Evolutionary conservation across 2,329 filamentous ascomycete species (phyloP).

Genomic region (Westerdykella sp.): DNA sequence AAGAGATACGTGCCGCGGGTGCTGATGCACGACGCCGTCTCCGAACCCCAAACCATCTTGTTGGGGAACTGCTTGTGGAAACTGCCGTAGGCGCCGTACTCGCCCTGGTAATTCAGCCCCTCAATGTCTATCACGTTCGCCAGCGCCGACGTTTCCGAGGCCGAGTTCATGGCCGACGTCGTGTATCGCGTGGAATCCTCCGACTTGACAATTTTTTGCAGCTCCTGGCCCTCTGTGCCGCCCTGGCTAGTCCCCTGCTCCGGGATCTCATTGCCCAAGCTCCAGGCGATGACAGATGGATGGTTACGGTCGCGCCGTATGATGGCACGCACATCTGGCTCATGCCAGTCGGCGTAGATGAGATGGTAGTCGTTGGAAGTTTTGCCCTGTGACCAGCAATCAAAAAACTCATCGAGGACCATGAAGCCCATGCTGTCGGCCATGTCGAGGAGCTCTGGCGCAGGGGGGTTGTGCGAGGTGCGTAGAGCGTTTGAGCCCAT

Average conservation of each 20-base stretch:
- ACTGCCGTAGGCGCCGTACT: conserved; percentile 32
- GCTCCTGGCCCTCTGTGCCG: conserved; percentile 25
- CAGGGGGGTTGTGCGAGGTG: conserved; percentile 51
- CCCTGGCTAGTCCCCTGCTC: conserved; percentile 41
- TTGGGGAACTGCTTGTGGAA: conserved; percentile 45
- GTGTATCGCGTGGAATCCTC: conserved; percentile 43
- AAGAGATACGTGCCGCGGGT: conserved; percentile 50
- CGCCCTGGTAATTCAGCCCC: conserved; percentile 53
- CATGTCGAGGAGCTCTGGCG: conserved; percentile 46
- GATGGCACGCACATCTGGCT: conserved; percentile 48
- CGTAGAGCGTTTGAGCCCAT: conserved; percentile 48
- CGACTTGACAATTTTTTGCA: conserved; percentile 40
- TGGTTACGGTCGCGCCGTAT: conserved; percentile 52
- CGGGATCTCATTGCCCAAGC: conserved; percentile 49
- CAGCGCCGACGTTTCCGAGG: conserved; percentile 38
- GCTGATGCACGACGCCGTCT: conserved; percentile 41
- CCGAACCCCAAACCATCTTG: conserved; percentile 39
- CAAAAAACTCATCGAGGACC: conserved; percentile 52
- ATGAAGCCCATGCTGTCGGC: conserved; percentile 48
- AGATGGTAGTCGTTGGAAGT: conserved; percentile 46
- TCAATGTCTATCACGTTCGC: conserved; percentile 43
- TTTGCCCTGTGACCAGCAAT: conserved; percentile 47
- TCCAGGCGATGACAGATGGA: conserved; percentile 49
- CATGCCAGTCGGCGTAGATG: conserved; percentile 50
- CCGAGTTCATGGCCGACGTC: conserved; percentile 46